A percentile compares a stretch with the other conserved stretches of the same genome.
Evolutionary conservation across 2,329 filamentous ascomycete species (phyloP).

Genomic region (Penicillium sp.): DNA sequence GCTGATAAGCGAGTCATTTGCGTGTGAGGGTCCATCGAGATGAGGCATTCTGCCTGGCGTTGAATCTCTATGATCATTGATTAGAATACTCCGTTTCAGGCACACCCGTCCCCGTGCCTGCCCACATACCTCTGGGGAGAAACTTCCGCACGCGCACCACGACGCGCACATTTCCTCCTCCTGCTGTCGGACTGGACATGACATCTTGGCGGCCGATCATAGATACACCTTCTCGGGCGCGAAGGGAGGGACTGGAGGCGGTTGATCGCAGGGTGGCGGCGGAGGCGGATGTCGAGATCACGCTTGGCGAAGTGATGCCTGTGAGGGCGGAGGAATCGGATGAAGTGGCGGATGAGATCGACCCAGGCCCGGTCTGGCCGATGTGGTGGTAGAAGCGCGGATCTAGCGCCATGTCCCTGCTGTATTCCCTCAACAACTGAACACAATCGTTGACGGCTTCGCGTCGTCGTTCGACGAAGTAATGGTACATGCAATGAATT

Average conservation of each 20-base stretch:
- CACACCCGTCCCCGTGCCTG: not conserved
- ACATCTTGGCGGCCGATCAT: conserved; percentile 52
- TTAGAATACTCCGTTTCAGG: not conserved
- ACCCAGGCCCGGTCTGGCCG: conserved; percentile 32
- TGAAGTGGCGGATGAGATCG: conserved; percentile 35
- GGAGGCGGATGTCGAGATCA: conserved; percentile 38
- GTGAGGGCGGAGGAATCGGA: conserved; percentile 36
- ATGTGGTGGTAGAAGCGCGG: conserved; percentile 41
- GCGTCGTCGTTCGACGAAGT: conserved; percentile 39
- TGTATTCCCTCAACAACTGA: conserved; percentile 39
- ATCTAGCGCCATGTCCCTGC: conserved; percentile 43
- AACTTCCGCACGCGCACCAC: conserved; percentile 80
- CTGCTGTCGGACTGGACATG: conserved; percentile 52
- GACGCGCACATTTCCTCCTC: conserved; percentile 77
- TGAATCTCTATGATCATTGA: conserved; percentile 66
- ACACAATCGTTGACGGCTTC: conserved; percentile 40
- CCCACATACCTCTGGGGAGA: conserved; percentile 66
- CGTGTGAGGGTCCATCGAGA: conserved; percentile 84
- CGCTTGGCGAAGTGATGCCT: conserved; percentile 39
- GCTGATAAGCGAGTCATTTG: conserved; percentile 80
- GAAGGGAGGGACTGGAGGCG: conserved; percentile 75
- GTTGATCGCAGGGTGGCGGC: conserved; percentile 53
- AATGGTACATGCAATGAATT: conserved; percentile 42
- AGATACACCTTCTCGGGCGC: conserved; percentile 68
- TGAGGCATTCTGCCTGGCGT: conserved; percentile 76